Base-by-base conservation (phyloP, 441 rosid species). In the Mallotus repandus region DNA sequence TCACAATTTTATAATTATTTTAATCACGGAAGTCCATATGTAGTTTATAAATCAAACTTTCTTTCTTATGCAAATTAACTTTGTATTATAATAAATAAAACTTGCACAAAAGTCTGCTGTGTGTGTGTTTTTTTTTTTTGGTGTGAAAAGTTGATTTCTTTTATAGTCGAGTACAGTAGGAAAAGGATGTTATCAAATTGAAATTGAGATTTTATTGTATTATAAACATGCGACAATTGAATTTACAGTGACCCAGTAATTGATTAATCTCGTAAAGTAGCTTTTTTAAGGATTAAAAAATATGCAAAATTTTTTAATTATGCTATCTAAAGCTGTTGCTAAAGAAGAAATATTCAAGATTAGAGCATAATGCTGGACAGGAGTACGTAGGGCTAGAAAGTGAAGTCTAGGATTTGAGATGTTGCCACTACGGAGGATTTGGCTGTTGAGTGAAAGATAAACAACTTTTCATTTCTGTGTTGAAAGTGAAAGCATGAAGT, bases 1-100 rank as follows among this genome's bases (percentile, higher is more conserved):
- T 70, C 82, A 9, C 45, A 45, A 56, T 19, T 11, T 29, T n/a
- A n/a, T 54, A 21, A 11, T 56, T 60, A 35, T 43, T 60, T 70
- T 50, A 57, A 63, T 8, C 19, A 18, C 29, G 29, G 25, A 64
- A 70, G 74, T 77, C 72, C 48, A 54, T 66, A n/a, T 63, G 45
- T 29, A 35, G 16, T 38, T 74, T 6, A 45, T 61, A 62, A 70
- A 45, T 54, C 5, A 72, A 5, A 14, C 14, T 22, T 11, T 29
- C 22, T 74, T 74, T 66, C 71, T 66, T 67, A 9, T 74, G 71
- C 49, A 59, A 58, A 66, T 58, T 18, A 38, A 63, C 41, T 43
- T 21, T 5, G 19, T 69, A 69, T 38, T 41, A 13, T 32, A 21
- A 22, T 62, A 38, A 16, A 9, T 62, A 38, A 16, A 9, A 9